Percentiles rank a stretch among this genome's conserved stretches.
These are phyloP conservation scores for Aegle marmelos DNA, from an alignment of 345 rosid genomes.

Conservation along the genomic window DNA sequence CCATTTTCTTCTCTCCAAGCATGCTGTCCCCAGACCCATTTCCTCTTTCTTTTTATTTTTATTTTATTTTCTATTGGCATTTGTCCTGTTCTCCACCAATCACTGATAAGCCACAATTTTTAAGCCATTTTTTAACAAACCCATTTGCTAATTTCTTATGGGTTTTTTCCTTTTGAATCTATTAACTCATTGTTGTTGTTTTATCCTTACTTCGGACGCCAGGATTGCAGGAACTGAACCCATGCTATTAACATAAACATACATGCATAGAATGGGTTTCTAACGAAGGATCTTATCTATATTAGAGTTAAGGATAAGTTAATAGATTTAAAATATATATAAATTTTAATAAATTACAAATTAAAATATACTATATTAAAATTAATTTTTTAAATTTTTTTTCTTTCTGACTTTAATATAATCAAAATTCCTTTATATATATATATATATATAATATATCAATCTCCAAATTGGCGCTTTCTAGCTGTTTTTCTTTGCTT, in stretches of 20 bases:
- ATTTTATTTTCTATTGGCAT: constrained; percentile 1
- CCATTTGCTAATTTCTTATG: constrained; percentile 21
- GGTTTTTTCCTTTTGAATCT: not conserved
- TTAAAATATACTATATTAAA: too few relatives aligned
- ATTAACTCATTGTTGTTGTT: not conserved
- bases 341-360: too few relatives aligned
- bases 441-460: not conserved
- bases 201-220: constrained; percentile 14
- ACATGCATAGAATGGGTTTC: too few relatives aligned
- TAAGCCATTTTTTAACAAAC: not conserved
- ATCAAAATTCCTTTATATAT: too few relatives aligned
- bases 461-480: constrained; percentile 36
- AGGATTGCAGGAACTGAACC: constrained; percentile 38
- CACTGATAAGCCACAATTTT: not conserved
- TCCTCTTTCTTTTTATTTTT: not conserved
- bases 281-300: rapidly evolving
- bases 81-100: constrained; percentile 21
- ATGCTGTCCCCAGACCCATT: constrained; percentile 26
- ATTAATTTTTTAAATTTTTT: too few relatives aligned
- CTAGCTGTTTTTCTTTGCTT: constrained; percentile 15
- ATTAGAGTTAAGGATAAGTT: too few relatives aligned
- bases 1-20: constrained; percentile 35
- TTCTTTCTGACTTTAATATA: too few relatives aligned
- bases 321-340: too few relatives aligned
- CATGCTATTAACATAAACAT: constrained; percentile 1